Base-by-base conservation (phyloP, 2,329 filamentous ascomycete species). In the Scedosporium boydii region DNA sequence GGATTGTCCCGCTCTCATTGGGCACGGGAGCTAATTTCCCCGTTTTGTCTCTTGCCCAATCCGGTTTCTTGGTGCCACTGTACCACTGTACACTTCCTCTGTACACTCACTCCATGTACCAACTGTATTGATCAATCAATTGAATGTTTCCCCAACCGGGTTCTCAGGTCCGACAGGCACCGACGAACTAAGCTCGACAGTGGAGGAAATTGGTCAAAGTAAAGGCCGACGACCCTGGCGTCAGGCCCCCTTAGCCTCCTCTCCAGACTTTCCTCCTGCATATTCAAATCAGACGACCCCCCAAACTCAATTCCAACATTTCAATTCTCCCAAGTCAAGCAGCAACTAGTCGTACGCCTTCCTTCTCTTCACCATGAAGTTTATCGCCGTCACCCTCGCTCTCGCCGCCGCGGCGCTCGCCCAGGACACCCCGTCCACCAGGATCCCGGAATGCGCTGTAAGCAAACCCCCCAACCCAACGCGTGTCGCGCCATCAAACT, bases 361-460 rank as follows among this genome's bases (percentile, higher is more conserved):
- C 56, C 5, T 23, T 23, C 26, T 10, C 3, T 21, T 26, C 48
- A 48, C 16, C 3, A 62, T 62, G 61, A 62, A 62, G 61, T 53
- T 59, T 46, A 38, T 58, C 55, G 27, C 61, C 46, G 44, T 42
- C 41, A 27, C 53, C 53, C 18, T 64, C 46, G 41, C 51, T 26
- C 38, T 65, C 38, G 58, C 58, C 41, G 60, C 60, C 26, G 41
- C 57, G 23, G 62, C 58, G 29, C n/a, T 42, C 27, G 62, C 57
- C 10, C 55, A 62, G 60, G 59, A 60, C 59, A 63, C 46, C 42
- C 51, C 51, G 18, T 26, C 58, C 38, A 61, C 59, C 42, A 48
- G 38, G 34, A 21, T 62, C 41, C 60, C 60, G 16, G 34, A 21
- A 4, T 62, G 60, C 41, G 60, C 60, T 29, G 60, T 62, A 62